These are phyloP conservation scores for Nevesoporus exiguus DNA, from an alignment of 768 basidiomycete species.

Conservation along the genomic window DNA sequence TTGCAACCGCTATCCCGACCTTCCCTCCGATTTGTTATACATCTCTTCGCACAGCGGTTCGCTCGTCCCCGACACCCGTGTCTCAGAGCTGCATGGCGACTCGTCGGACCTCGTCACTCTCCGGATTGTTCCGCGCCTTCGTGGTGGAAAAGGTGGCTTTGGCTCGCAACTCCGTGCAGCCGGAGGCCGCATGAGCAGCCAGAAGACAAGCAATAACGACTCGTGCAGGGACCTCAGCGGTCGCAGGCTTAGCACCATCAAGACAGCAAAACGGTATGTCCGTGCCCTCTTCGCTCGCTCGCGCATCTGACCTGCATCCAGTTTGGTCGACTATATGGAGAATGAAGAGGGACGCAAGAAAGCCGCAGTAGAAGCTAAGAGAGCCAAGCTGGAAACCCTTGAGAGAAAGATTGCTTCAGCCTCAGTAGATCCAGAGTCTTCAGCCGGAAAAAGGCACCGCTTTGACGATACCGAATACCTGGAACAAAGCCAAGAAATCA, in stretches of 20 bases:
- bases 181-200: conserved; percentile 95
- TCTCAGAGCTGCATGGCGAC: conserved; percentile 36
- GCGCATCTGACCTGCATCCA: conserved; percentile 28
- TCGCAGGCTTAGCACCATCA: conserved; percentile 85
- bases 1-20: conserved; percentile 42
- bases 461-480: conserved; percentile 92
- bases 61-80: conserved; percentile 26
- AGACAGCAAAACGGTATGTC: conserved; percentile 89
- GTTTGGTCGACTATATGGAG: conserved; percentile 84
- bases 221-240: conserved; percentile 92
- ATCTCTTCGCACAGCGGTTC: conserved; percentile 41
- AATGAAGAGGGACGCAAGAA: conserved; percentile 77
- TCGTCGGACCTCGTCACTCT: conserved; percentile 52
- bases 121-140: conserved; percentile 67
- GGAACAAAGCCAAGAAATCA: conserved; percentile 87
- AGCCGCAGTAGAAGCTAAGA: conserved; percentile 72
- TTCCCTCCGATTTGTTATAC: conserved; percentile 43
- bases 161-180: conserved; percentile 95
- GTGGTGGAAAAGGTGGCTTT: conserved; percentile 96
- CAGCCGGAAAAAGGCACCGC: conserved; percentile 77
- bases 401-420: conserved; percentile 65
- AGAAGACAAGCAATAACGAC: conserved; percentile 94
- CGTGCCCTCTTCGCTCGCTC: neutral
- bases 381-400: conserved; percentile 70
- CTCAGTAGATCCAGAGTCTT: conserved; percentile 41